Evolutionary conservation across 495 filamentous ascomycete genomes (phyloP).

Genomic region (Parathielavia appendiculata): DNA sequence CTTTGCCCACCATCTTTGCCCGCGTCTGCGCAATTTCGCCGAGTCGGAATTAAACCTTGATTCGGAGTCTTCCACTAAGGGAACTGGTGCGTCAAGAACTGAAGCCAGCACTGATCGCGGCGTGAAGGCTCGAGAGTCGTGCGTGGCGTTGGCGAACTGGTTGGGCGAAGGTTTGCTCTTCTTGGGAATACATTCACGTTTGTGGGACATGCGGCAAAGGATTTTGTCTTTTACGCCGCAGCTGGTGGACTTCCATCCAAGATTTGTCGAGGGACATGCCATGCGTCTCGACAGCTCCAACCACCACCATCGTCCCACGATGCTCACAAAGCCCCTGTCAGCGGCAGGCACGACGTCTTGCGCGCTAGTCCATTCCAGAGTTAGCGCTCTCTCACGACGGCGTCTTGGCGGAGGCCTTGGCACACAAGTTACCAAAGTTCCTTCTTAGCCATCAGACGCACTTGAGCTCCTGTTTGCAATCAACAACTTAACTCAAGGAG

Average conservation of each 20-base stretch:
- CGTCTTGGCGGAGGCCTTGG: neutral
- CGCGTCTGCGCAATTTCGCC: neutral
- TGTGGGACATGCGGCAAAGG: neutral
- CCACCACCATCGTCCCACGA: conserved; percentile 7
- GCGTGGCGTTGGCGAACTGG: neutral
- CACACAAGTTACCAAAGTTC: neutral
- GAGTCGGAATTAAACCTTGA: neutral
- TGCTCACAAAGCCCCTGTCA: conserved; percentile 12
- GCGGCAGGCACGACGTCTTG: conserved; percentile 7
- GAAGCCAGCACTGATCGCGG: neutral
- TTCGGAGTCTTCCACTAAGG: neutral
- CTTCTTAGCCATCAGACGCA: neutral
- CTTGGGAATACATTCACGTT: neutral
- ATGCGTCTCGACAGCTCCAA: conserved; percentile 7
- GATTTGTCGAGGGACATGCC: conserved; percentile 16
- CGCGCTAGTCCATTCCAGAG: neutral
- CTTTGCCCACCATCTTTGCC: conserved; percentile 46
- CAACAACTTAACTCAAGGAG: too few relatives aligned
- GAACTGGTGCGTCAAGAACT: neutral
- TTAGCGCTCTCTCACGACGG: neutral
- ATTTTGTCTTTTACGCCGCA: neutral
- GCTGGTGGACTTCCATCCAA: neutral
- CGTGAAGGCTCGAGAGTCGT: neutral
- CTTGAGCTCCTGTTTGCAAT: too few relatives aligned
- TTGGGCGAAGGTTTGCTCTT: neutral